phyloP scores from a whole-genome alignment of 257 asterid genomes.

The Solanum okadae region DNA sequence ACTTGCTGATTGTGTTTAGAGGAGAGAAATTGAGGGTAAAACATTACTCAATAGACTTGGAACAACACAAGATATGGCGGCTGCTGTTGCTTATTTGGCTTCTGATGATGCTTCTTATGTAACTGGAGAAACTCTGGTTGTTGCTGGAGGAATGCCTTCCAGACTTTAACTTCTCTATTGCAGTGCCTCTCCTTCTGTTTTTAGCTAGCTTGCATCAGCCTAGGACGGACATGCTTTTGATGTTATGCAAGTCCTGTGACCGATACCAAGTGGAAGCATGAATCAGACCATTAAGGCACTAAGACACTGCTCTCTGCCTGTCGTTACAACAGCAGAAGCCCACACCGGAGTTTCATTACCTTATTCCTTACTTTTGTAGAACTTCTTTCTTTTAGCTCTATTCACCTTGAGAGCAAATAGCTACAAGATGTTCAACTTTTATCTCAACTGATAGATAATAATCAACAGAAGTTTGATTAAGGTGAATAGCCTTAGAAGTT shows the following conservation, averaged over 20 bases:
- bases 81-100: conserved; percentile 80
- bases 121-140: conserved; percentile 74
- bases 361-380: background rate
- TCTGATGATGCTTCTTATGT: conserved; percentile 83
- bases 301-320: background rate
- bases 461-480: background rate
- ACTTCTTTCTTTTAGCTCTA: background rate
- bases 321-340: background rate
- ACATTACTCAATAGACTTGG: conserved; percentile 71
- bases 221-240: background rate
- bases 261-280: background rate
- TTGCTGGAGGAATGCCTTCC: conserved; percentile 82
- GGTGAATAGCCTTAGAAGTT: background rate
- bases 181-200: background rate
- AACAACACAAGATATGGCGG: conserved; percentile 76
- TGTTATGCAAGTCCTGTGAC: background rate
- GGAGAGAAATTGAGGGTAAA: conserved; percentile 44
- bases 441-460: background rate
- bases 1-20: conserved; percentile 23
- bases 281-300: background rate
- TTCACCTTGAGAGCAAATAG: background rate
- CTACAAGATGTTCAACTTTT: background rate
- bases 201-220: background rate
- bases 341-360: background rate
- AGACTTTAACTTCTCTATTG: conserved; percentile 36